Conservation (phyloP, 2,329 filamentous ascomycete species). For the Phialocephala subalpina region DNA sequence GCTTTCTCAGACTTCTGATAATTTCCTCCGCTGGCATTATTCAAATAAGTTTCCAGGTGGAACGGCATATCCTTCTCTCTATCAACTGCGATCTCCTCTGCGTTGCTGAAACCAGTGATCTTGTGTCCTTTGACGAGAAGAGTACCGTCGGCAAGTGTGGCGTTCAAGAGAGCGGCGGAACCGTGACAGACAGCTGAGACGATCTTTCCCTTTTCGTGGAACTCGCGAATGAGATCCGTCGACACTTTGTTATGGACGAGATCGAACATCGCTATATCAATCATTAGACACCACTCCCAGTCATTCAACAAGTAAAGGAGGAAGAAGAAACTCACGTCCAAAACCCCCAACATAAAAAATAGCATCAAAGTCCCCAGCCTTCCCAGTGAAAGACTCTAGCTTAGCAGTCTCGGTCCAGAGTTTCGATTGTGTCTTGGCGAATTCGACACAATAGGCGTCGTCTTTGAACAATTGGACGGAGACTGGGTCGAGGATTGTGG, state of each 20-base stretch:
- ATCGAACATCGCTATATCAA: conserved; percentile 65
- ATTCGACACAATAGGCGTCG: conserved; percentile 48
- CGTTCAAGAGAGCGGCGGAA: conserved; percentile 67
- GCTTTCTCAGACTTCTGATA: conserved; percentile 63
- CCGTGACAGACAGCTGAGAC: conserved; percentile 74
- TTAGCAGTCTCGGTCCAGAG: conserved; percentile 61
- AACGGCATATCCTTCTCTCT: conserved; percentile 60
- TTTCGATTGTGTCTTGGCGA: conserved; percentile 52
- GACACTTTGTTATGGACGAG: conserved; percentile 64
- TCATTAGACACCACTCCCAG: neutral
- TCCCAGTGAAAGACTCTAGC: conserved; percentile 53
- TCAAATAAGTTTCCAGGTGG: conserved; percentile 62
- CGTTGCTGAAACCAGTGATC: conserved; percentile 66
- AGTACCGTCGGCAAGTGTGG: conserved; percentile 58
- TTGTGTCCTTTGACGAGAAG: conserved; percentile 62
- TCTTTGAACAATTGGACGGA: conserved; percentile 52
- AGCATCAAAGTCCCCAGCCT: conserved; percentile 57
- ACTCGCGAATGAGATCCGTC: conserved; percentile 66
- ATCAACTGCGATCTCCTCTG: conserved; percentile 55
- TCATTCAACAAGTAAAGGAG: neutral
- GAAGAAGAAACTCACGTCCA: conserved; percentile 51
- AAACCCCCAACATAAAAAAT: conserved; percentile 66
- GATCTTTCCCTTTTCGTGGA: conserved; percentile 66
- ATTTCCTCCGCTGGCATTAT: conserved; percentile 55
- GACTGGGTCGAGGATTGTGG: conserved; percentile 51